A percentile compares a stretch with the other conserved stretches of the same genome.
phyloP scores from a whole-genome alignment of 306 rosid genomes.

The Prosopis cineraria region DNA sequence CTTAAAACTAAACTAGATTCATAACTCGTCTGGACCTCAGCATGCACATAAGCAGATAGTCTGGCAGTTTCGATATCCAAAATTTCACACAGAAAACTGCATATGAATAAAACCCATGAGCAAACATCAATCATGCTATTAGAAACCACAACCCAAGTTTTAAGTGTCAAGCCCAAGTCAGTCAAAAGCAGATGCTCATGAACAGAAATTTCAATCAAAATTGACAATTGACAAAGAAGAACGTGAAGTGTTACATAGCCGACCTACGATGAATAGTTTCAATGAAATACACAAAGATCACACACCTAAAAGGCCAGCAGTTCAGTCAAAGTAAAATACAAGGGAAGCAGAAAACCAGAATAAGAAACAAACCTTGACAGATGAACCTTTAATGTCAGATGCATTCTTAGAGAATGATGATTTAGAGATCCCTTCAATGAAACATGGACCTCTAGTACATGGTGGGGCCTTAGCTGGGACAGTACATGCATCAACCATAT shows the following conservation, averaged over 20 bases:
- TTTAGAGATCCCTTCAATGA: conserved; percentile 93
- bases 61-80: not conserved
- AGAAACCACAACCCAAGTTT: not conserved
- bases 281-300: not conserved
- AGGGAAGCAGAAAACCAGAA: conserved; percentile 22
- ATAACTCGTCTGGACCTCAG: not conserved
- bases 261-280: not conserved
- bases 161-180: not conserved
- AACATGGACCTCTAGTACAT: conserved; percentile 72
- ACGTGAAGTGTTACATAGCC: not conserved
- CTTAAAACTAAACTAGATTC: not conserved
- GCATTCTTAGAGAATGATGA: conserved; percentile 85
- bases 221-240: conserved; percentile 13
- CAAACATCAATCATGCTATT: conserved; percentile 5
- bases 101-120: conserved; percentile 4
- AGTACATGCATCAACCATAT: conserved; percentile 89
- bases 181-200: not conserved
- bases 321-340: not conserved
- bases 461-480: conserved; percentile 60
- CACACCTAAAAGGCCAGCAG: conserved; percentile 11
- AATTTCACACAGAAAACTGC: conserved; percentile 7
- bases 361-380: conserved; percentile 78
- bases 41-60: not conserved
- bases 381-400: conserved; percentile 85
- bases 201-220: not conserved